Evolutionary conservation across 2,329 filamentous ascomycete species (phyloP).

Genomic region (Monilinia laxa): DNA sequence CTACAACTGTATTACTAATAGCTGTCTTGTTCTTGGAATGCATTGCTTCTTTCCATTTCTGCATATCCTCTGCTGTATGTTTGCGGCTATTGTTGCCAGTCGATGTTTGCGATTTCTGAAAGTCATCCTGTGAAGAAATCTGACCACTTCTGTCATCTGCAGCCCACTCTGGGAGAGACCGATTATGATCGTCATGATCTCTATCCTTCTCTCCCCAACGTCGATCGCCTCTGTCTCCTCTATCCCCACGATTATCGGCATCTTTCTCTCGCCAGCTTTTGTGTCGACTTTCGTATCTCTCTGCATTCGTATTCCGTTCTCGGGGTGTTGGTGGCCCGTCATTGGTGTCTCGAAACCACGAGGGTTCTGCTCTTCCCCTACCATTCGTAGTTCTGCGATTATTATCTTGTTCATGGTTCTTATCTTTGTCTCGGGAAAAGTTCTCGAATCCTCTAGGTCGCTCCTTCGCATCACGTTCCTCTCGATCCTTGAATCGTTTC

Average conservation of each 20-base stretch:
- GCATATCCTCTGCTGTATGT: slow-evolving; percentile 87
- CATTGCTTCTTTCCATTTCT: slow-evolving; percentile 92
- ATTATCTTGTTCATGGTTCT: slow-evolving; percentile 47
- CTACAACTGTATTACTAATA: slow-evolving; percentile 35
- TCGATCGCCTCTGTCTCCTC: slow-evolving; percentile 31
- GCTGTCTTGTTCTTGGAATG: slow-evolving; percentile 36
- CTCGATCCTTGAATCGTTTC: slow-evolving; percentile 49
- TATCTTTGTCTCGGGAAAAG: slow-evolving; percentile 51
- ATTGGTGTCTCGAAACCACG: slow-evolving; percentile 65
- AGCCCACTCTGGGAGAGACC: slow-evolving; percentile 72
- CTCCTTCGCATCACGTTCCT: slow-evolving; percentile 55
- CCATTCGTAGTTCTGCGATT: slow-evolving; percentile 63
- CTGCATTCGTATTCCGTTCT: slow-evolving; percentile 40
- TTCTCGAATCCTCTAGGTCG: slow-evolving; percentile 53
- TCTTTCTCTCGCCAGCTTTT: slow-evolving; percentile 46
- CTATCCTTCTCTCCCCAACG: slow-evolving; percentile 51
- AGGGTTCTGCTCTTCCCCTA: slow-evolving; percentile 65
- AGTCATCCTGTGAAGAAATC: slow-evolving; percentile 82
- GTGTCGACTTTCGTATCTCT: slow-evolving; percentile 38
- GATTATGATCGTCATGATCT: slow-evolving; percentile 44
- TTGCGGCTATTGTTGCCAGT: slow-evolving; percentile 41
- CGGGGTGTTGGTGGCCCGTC: slow-evolving; percentile 36
- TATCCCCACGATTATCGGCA: slow-evolving; percentile 40
- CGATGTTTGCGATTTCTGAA: slow-evolving; percentile 88
- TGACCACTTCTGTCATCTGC: slow-evolving; percentile 72